Evolutionary conservation across 2,329 filamentous ascomycete species (phyloP), one percentile per base, ranked within the genome.

Genomic region (Myriosclerotinia scirpicola): DNA sequence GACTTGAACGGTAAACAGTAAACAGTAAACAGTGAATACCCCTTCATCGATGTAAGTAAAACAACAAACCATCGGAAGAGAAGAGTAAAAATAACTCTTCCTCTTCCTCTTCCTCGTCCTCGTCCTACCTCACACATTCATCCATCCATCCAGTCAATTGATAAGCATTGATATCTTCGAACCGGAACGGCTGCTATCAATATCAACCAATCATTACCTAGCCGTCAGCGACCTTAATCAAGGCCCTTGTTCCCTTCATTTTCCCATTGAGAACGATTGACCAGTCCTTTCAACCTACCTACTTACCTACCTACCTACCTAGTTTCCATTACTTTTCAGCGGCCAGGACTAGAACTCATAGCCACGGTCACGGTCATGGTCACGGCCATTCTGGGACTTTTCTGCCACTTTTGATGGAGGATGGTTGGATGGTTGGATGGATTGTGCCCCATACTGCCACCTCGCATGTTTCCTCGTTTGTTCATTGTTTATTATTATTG

Each of bases 371-470:
- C 26, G 30, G 53, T 30, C 44, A 58, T 17, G 30, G 30, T 44
- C 42, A 65, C 34, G 48, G 48, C 30, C 50, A 63, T 30, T 58
- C n/a, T 58, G 36, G 40, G 42, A 65, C 62, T 26, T 26, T 26
- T 58, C 53, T 65, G 34, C 53, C 53, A 58, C 62, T 58, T 40
- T 58, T 53, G 26, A 26, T 26, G 26, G 26, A 3, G 26, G 26
- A 26, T 26, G 26, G 26, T 26, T 26, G 26, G 26, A 2, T 26
- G 26, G 26, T 26, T 26, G 26, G 30, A 65, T 58, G 42, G 52
- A 40, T 30, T 65, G 62, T n/a, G 42, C 62, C 62, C 54, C 52
- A 64, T 64, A 56, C 62, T 64, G 62, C 53, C 62, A 64, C 62
- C 53, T 42, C 30, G 38, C 53, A 44, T 34, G 26, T 36, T 52